Conservation (phyloP, 495 filamentous ascomycete genomes). For the Pyronema domesticum region DNA sequence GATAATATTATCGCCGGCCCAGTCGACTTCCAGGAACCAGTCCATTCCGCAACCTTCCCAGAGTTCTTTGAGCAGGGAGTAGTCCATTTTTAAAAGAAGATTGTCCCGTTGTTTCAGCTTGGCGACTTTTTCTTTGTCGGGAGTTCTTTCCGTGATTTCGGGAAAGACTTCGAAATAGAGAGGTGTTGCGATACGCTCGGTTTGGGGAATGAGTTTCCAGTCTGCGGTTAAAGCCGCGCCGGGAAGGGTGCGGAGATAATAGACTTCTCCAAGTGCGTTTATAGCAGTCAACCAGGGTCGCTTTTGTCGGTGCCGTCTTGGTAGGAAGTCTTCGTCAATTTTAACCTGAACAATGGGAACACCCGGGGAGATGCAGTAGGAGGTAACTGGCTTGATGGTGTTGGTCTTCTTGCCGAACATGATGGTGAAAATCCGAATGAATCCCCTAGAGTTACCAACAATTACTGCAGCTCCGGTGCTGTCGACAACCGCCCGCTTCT, state of each 20-base stretch:
- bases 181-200: conserved; percentile 31
- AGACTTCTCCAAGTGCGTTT: conserved; percentile 85
- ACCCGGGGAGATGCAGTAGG: conserved; percentile 78
- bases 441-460: conserved; percentile 63
- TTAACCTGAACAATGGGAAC: conserved; percentile 76
- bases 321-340: conserved; percentile 64
- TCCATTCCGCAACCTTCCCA: conserved; percentile 90
- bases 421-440: conserved; percentile 43
- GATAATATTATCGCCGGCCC: conserved; percentile 61
- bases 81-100: conserved; percentile 44
- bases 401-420: conserved; percentile 50
- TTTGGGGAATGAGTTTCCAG: conserved; percentile 40
- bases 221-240: conserved; percentile 30
- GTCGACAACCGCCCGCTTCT: conserved; percentile 42
- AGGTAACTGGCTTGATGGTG: conserved; percentile 39
- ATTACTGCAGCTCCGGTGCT: conserved; percentile 65
- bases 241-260: conserved; percentile 42
- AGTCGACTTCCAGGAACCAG: conserved; percentile 71
- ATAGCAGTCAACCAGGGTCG: conserved; percentile 74
- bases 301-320: conserved; percentile 44
- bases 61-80: conserved; percentile 61
- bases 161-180: conserved; percentile 32
- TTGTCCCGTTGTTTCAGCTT: conserved; percentile 61
- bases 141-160: conserved; percentile 30
- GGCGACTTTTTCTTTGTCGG: conserved; percentile 46